phyloP scores from a whole-genome alignment of 495 filamentous ascomycete species.

The Rusavskia elegans region DNA sequence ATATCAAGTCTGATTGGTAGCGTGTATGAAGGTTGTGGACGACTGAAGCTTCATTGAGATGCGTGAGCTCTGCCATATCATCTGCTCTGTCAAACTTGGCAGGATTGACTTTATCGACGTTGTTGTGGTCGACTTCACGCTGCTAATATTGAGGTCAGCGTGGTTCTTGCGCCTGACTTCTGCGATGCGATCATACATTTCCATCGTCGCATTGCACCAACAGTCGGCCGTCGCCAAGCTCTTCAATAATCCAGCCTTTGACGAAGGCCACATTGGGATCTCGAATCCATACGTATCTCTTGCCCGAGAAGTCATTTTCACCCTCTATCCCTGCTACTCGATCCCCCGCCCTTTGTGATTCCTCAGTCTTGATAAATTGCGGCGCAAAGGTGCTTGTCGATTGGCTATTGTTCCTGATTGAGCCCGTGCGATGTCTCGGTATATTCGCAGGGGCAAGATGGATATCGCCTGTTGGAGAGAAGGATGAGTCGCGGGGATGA shows the following conservation, averaged over 20 bases:
- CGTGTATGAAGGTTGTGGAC: constrained; percentile 90
- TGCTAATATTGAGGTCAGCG: constrained; percentile 37
- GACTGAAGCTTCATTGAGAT: constrained; percentile 93
- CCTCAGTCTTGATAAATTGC: constrained; percentile 80
- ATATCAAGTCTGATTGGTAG: constrained; percentile 92
- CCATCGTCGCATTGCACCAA: constrained; percentile 91
- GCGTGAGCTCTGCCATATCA: constrained; percentile 97
- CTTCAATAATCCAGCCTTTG: constrained; percentile 79
- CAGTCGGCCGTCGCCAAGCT: constrained; percentile 47
- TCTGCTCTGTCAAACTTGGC: constrained; percentile 98
- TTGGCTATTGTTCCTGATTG: constrained; percentile 32
- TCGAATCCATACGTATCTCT: constrained; percentile 92
- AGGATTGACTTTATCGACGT: constrained; percentile 95
- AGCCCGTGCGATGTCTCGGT: constrained; percentile 42
- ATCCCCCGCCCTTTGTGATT: constrained; percentile 48
- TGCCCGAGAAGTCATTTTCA: constrained; percentile 97
- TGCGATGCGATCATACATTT: constrained; percentile 39
- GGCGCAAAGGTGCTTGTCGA: constrained; percentile 78
- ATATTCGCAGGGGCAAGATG: constrained; percentile 18
- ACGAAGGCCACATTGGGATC: constrained; percentile 79
- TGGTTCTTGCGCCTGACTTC: neutral
- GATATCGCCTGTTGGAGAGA: constrained; percentile 29
- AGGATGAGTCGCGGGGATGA: constrained; percentile 40
- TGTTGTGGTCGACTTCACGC: constrained; percentile 68
- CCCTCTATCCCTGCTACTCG: constrained; percentile 67